These are phyloP conservation scores for Calocybe cyanea DNA, from an alignment of 768 basidiomycete species.

Conservation along the genomic window DNA sequence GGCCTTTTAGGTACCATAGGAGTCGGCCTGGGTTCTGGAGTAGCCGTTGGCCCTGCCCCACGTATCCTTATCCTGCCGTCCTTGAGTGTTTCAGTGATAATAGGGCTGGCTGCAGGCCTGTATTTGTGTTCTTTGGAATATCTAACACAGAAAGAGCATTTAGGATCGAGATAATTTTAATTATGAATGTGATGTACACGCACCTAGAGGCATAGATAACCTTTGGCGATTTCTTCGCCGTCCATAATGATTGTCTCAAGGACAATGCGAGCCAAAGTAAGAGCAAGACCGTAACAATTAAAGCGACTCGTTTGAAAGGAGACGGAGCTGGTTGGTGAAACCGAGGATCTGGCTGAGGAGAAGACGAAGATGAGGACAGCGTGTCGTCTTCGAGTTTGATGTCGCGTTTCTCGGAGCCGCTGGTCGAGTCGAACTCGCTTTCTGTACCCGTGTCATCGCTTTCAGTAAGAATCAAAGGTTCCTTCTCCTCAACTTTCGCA, in stretches of 20 bases:
- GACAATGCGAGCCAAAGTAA: slow-evolving; percentile 43
- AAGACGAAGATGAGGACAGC: not conserved
- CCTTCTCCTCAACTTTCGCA: slow-evolving; percentile 2
- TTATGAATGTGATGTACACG: slow-evolving; percentile 13
- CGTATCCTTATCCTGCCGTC: slow-evolving; percentile 67
- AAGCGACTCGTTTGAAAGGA: slow-evolving; percentile 41
- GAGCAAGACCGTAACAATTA: slow-evolving; percentile 37
- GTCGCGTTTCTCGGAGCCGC: not conserved
- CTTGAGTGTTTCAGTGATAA: slow-evolving; percentile 72
- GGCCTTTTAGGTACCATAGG: slow-evolving; percentile 18
- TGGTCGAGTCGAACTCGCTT: slow-evolving; percentile 1
- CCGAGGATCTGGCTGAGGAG: slow-evolving; percentile 18
- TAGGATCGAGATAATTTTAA: not conserved
- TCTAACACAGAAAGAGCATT: slow-evolving; percentile 31
- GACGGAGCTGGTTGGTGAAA: slow-evolving; percentile 39
- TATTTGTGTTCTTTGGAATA: slow-evolving; percentile 83
- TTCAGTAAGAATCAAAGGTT: not conserved
- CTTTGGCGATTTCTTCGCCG: slow-evolving; percentile 31
- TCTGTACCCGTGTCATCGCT: not conserved
- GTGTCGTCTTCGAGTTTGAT: not conserved
- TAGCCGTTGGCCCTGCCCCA: slow-evolving; percentile 55
- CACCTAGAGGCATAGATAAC: slow-evolving; percentile 65
- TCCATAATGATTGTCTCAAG: slow-evolving; percentile 23
- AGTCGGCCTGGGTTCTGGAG: slow-evolving; percentile 18
- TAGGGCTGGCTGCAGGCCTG: slow-evolving; percentile 80